phyloP scores from a whole-genome alignment of 2,329 filamentous ascomycete species.

The Byssochlamys sp. region DNA sequence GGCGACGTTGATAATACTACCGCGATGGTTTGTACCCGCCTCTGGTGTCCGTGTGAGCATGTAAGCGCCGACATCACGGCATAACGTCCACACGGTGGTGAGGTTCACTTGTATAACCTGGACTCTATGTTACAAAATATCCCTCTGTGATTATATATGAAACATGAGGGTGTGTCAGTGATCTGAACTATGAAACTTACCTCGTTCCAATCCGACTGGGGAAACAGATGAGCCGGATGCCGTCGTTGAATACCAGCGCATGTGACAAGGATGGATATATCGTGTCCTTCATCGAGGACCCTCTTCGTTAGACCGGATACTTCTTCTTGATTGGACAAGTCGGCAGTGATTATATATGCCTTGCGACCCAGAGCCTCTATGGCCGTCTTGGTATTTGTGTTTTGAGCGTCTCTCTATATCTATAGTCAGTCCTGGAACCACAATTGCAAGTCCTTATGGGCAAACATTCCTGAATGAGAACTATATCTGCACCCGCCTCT shows the following conservation, averaged over 20 bases:
- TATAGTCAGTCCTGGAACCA: neutral
- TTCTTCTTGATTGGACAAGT: constrained; percentile 33
- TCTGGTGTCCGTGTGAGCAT: constrained; percentile 20
- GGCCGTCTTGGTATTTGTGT: constrained; percentile 35
- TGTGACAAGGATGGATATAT: constrained; percentile 71
- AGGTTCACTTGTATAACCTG: constrained; percentile 79
- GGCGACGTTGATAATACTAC: constrained; percentile 69
- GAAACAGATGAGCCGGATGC: constrained; percentile 66
- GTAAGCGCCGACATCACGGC: constrained; percentile 28
- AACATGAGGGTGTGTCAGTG: neutral
- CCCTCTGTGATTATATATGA: neutral
- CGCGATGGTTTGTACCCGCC: constrained; percentile 19
- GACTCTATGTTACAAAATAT: neutral
- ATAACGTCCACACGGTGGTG: constrained; percentile 60
- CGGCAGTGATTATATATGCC: constrained; percentile 35
- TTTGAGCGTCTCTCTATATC: constrained; percentile 44
- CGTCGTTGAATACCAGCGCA: constrained; percentile 78
- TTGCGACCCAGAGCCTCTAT: constrained; percentile 31
- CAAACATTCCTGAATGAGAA: constrained; percentile 30
- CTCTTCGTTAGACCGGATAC: constrained; percentile 32
- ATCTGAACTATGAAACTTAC: constrained; percentile 23
- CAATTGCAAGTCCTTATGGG: neutral
- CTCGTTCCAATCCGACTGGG: constrained; percentile 65
- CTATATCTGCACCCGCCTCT: constrained; percentile 39
- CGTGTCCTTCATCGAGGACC: constrained; percentile 36